A percentile compares a stretch with the other conserved stretches of the same genome.
Evolutionary conservation across 345 rosid genomes (phyloP).

Genomic region (Hevea brasiliensis): DNA sequence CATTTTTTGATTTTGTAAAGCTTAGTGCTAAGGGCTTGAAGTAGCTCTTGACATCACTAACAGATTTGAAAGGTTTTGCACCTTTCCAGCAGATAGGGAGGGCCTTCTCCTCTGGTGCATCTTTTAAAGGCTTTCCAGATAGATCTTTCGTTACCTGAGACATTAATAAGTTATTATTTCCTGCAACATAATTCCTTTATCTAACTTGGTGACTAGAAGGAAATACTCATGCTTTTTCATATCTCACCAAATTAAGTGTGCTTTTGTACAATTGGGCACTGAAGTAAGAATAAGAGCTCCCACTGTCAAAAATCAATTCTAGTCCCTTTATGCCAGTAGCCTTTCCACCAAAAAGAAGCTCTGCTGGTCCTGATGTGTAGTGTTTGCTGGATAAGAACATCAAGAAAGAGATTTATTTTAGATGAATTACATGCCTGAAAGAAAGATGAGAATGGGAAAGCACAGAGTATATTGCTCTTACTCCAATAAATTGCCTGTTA

Average conservation of each 20-base stretch:
- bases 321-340: slow-evolving; percentile 56
- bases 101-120: slow-evolving; percentile 52
- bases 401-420: neutral
- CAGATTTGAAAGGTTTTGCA: slow-evolving; percentile 47
- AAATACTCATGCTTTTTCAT: neutral
- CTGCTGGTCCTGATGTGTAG: slow-evolving; percentile 69
- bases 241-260: slow-evolving; percentile 57
- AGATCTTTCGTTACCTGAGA: slow-evolving; percentile 46
- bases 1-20: slow-evolving; percentile 48
- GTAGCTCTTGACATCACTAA: slow-evolving; percentile 48
- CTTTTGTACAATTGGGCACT: slow-evolving; percentile 46
- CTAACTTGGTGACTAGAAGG: neutral
- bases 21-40: slow-evolving; percentile 58
- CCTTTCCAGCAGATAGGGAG: slow-evolving; percentile 91
- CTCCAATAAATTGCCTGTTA: slow-evolving; percentile 38
- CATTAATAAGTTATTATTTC: slow-evolving; percentile 6
- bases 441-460: neutral
- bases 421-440: neutral
- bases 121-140: slow-evolving; percentile 50
- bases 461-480: slow-evolving; percentile 32
- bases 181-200: neutral
- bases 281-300: slow-evolving; percentile 89
- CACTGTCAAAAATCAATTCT: slow-evolving; percentile 71
- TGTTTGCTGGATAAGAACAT: slow-evolving; percentile 50
- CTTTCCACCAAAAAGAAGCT: slow-evolving; percentile 56